These are phyloP conservation scores for Plasmodium fragile DNA, from an alignment of 169 alveolate genomes.

Conservation along the genomic window DNA sequence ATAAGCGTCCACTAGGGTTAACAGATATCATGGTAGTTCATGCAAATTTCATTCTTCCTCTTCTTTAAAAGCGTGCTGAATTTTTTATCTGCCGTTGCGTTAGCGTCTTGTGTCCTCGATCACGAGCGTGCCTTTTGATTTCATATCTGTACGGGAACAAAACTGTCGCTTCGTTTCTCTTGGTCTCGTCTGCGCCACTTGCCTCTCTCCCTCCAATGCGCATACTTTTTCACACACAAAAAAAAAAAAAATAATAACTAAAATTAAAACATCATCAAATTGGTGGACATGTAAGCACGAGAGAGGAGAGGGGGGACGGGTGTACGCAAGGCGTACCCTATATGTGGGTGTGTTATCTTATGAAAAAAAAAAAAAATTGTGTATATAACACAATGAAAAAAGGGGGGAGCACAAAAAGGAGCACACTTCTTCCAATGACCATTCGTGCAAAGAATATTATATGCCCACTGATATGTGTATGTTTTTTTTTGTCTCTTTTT, in stretches of 20 bases:
- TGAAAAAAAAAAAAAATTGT: background rate
- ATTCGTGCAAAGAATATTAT: background rate
- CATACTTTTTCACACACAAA: conserved; percentile 10
- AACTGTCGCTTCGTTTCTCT: background rate
- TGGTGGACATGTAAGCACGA: background rate
- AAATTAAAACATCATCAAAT: background rate
- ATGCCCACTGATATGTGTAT: background rate
- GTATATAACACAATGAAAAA: conserved; percentile 10
- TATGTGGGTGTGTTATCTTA: background rate
- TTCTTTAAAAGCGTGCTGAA: background rate
- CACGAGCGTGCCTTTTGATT: background rate
- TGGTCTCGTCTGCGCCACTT: background rate
- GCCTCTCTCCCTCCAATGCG: background rate
- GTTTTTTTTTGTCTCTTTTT: background rate
- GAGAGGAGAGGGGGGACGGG: background rate
- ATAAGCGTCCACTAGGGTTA: background rate
- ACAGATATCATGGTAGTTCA: background rate
- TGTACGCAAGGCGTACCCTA: background rate
- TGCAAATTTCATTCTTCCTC: background rate
- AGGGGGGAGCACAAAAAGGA: background rate
- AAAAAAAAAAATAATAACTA: conserved; percentile 6
- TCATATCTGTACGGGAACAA: background rate
- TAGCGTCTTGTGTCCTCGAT: background rate
- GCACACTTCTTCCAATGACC: background rate
- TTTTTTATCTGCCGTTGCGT: background rate